These are phyloP conservation scores for Triglochin maritima DNA, from an alignment of 106 monocot species.

Conservation along the genomic window DNA sequence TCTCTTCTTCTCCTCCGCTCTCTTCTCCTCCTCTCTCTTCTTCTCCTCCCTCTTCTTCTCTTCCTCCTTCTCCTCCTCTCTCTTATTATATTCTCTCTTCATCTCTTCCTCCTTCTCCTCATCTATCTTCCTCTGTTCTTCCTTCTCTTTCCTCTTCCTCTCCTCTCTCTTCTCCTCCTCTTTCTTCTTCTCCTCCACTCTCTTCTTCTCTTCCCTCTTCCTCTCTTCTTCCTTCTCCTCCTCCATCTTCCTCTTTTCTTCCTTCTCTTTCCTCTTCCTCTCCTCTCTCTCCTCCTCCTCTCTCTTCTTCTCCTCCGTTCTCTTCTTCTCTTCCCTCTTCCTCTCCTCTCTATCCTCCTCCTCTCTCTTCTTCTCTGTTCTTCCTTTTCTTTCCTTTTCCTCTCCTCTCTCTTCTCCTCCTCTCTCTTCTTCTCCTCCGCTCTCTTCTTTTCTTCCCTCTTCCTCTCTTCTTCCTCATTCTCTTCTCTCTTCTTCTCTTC, in stretches of 20 bases:
- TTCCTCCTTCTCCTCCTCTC: background rate
- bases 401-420: background rate
- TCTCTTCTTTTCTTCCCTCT: background rate
- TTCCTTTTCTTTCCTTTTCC: background rate
- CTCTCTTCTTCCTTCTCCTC: background rate
- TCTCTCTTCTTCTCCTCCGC: background rate
- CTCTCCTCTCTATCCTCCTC: background rate
- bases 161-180: background rate
- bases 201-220: background rate
- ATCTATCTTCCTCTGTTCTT: background rate
- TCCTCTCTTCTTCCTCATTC: background rate
- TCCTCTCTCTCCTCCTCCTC: background rate
- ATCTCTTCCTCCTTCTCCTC: background rate
- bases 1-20: background rate
- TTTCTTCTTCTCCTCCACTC: background rate
- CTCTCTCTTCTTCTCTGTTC: background rate
- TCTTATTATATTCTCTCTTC: background rate
- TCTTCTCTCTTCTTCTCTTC: no score
- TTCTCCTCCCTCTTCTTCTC: background rate
- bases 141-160: background rate
- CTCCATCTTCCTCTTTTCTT: no score
- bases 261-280: background rate
- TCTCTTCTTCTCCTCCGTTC: background rate
- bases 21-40: background rate
- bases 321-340: background rate